Percentiles rank a stretch among this genome's conserved stretches.
Conservation (phyloP, 1,284 basidiomycete genomes). For the Puccinia horiana region DNA sequence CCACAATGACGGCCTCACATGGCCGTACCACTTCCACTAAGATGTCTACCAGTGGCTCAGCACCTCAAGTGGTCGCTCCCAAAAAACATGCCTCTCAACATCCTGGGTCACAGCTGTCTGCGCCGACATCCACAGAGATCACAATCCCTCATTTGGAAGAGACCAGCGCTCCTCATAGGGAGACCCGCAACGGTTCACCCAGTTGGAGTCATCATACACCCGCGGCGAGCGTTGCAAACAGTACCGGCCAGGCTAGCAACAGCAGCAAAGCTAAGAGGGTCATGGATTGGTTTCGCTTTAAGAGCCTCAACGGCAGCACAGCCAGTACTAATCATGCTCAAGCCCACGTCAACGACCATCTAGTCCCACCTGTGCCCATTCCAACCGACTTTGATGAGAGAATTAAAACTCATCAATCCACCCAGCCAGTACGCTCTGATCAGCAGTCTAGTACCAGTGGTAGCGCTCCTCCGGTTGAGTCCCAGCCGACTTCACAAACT, state of each 20-base stretch:
- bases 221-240: slow-evolving; percentile 24
- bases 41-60: neutral
- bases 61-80: neutral
- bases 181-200: slow-evolving; percentile 50
- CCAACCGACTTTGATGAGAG: slow-evolving; percentile 24
- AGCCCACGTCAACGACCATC: neutral
- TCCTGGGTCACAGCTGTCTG: slow-evolving; percentile 53
- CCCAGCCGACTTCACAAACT: neutral
- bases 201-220: slow-evolving; percentile 52
- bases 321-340: slow-evolving; percentile 11
- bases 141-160: slow-evolving; percentile 56
- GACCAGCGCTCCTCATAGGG: slow-evolving; percentile 51
- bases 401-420: neutral
- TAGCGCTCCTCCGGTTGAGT: neutral
- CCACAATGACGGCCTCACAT: slow-evolving; percentile 3
- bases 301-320: slow-evolving; percentile 58
- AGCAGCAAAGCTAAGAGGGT: slow-evolving; percentile 66
- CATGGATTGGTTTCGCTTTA: slow-evolving; percentile 68
- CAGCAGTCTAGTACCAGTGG: neutral
- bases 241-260: slow-evolving; percentile 51
- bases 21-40: neutral
- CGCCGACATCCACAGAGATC: slow-evolving; percentile 58
- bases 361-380: slow-evolving; percentile 30
- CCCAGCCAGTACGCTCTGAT: neutral
- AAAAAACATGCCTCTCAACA: neutral